phyloP scores from a whole-genome alignment of 2,329 filamentous ascomycete species.

The Apiospora pterosperma region DNA sequence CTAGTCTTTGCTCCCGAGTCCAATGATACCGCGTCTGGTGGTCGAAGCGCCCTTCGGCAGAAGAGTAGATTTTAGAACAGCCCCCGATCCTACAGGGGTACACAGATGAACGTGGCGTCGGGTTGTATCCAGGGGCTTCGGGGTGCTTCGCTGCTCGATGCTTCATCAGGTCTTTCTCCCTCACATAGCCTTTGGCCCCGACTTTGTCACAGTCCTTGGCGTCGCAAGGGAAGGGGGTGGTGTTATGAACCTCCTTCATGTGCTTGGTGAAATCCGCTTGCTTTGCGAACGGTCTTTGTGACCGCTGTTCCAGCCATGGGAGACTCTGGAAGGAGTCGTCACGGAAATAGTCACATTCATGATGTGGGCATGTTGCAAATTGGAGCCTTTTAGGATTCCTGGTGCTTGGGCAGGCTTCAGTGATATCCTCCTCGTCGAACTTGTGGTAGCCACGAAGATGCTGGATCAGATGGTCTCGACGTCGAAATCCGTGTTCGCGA shows the following conservation, averaged over 20 bases:
- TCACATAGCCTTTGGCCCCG: constrained; percentile 19
- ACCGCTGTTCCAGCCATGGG: neutral
- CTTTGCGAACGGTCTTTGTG: constrained; percentile 11
- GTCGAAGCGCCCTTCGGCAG: neutral
- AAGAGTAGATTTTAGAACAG: neutral
- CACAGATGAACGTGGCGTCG: neutral
- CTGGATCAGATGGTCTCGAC: constrained; percentile 34
- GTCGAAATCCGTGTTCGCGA: constrained; percentile 29
- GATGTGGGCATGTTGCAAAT: neutral
- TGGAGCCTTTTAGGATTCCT: neutral
- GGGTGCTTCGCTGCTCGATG: constrained; percentile 19
- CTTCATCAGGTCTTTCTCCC: constrained; percentile 20
- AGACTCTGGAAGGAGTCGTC: neutral
- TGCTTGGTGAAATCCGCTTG: constrained; percentile 30
- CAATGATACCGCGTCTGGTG: neutral
- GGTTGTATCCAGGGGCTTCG: neutral
- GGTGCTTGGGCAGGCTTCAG: constrained; percentile 7
- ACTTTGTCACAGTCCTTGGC: constrained; percentile 23
- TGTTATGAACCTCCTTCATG: constrained; percentile 31
- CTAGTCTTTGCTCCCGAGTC: neutral
- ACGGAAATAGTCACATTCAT: neutral
- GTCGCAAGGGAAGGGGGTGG: constrained; percentile 29
- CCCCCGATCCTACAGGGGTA: neutral
- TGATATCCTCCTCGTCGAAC: constrained; percentile 18
- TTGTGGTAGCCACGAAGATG: constrained; percentile 34